Conservation (phyloP, 2,329 filamentous ascomycete species). For the Pezicula carpinea region DNA sequence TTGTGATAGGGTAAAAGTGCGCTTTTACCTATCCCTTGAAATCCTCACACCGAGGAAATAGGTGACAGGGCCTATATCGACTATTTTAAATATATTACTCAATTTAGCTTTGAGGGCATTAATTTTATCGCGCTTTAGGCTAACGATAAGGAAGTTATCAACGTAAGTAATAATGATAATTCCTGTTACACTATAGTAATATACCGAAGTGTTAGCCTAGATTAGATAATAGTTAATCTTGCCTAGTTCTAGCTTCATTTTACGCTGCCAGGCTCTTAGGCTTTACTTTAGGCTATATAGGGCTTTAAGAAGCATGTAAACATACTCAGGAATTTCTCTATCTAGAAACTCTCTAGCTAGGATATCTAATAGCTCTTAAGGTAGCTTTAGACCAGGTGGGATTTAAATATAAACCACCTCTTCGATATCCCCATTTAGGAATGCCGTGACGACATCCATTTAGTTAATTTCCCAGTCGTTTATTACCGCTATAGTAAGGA, state of each 20-base stretch:
- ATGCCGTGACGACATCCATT: conserved; percentile 19
- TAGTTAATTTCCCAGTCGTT: conserved; percentile 9
- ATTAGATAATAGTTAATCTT: conserved; percentile 14
- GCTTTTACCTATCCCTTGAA: conserved; percentile 4
- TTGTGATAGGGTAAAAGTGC: conserved; percentile 11
- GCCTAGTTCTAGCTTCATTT: conserved; percentile 13
- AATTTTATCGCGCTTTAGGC: not conserved
- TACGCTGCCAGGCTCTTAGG: conserved; percentile 18
- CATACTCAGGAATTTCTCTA: not conserved
- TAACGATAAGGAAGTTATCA: conserved; percentile 22
- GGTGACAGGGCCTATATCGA: conserved; percentile 15
- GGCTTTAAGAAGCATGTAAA: conserved; percentile 15
- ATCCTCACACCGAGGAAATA: conserved; percentile 26
- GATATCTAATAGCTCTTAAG: not conserved
- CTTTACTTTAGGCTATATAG: conserved; percentile 30
- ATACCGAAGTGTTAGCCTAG: conserved; percentile 13
- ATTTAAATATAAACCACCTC: conserved; percentile 24
- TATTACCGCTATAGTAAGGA: conserved; percentile 5
- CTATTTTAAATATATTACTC: conserved; percentile 19
- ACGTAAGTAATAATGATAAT: conserved; percentile 23
- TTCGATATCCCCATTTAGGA: conserved; percentile 26
- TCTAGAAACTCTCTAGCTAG: not conserved
- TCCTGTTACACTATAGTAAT: not conserved
- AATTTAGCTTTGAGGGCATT: conserved; percentile 16
- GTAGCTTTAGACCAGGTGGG: conserved; percentile 11